Percentiles rank a stretch among this genome's conserved stretches.
phyloP scores from a whole-genome alignment of 192 early-diverging fungal species.

The Phycomyces blakesleeanus region DNA sequence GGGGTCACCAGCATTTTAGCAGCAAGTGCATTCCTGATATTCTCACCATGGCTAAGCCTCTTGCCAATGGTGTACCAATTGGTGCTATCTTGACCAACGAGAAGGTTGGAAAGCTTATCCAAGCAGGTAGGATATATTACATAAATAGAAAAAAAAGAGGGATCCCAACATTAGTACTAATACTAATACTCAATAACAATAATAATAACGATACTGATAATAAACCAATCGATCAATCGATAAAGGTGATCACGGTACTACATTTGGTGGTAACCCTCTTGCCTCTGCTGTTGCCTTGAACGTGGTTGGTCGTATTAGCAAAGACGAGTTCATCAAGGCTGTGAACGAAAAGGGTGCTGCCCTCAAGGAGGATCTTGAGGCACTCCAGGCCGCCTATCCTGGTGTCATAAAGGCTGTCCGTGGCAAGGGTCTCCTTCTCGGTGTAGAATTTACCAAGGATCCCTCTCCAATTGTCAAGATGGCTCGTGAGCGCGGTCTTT shows the following conservation, averaged over 20 bases:
- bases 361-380: slow-evolving; percentile 51
- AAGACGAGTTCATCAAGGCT: slow-evolving; percentile 67
- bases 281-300: slow-evolving; percentile 80
- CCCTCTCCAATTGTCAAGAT: slow-evolving; percentile 66
- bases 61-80: slow-evolving; percentile 95
- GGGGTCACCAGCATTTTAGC: slow-evolving; percentile 74
- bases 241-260: slow-evolving; percentile 93
- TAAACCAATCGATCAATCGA: slow-evolving; percentile 4
- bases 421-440: slow-evolving; percentile 84
- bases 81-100: slow-evolving; percentile 83
- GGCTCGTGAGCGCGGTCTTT: slow-evolving; percentile 78
- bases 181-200: too few relatives aligned
- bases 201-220: too few relatives aligned
- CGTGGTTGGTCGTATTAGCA: slow-evolving; percentile 68
- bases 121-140: slow-evolving; percentile 45
- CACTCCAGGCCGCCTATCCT: slow-evolving; percentile 40
- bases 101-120: slow-evolving; percentile 77
- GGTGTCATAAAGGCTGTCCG: slow-evolving; percentile 72
- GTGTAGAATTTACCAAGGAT: slow-evolving; percentile 73
- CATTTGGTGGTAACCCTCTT: slow-evolving; percentile 94
- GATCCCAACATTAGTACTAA: too few relatives aligned
- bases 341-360: slow-evolving; percentile 63
- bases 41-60: slow-evolving; percentile 93
- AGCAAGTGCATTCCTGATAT: slow-evolving; percentile 80
- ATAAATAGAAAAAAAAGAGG: background rate